phyloP scores from a whole-genome alignment of 148 eudicot genomes.

The Persicaria maculosa region DNA sequence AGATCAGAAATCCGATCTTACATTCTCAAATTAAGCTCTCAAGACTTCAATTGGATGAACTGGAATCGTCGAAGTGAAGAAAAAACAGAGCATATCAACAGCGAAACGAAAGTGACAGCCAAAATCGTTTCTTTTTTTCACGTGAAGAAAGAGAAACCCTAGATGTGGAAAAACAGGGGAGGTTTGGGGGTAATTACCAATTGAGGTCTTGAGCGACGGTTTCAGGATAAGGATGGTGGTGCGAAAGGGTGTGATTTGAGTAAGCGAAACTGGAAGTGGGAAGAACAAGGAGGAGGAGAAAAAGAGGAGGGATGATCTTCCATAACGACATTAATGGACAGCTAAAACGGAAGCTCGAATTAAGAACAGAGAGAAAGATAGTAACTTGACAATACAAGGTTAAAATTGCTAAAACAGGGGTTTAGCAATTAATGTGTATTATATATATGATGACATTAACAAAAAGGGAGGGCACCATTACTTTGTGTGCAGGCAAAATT shows the following conservation, averaged over 20 bases:
- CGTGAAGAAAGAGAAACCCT: not conserved
- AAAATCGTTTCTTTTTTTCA: not conserved
- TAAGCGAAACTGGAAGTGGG: not conserved
- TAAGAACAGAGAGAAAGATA: not conserved
- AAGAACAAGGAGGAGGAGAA: not conserved
- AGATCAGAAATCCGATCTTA: conserved; percentile 13
- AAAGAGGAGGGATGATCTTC: conserved; percentile 5
- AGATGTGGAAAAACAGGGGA: not conserved
- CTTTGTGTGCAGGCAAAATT: conserved; percentile 10
- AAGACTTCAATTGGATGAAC: not conserved
- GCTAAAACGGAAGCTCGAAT: not conserved
- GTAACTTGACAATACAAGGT: not conserved
- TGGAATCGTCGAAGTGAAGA: not conserved
- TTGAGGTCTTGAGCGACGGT: conserved; percentile 59
- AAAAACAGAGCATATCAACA: not conserved
- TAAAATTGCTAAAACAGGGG: not conserved
- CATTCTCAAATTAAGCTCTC: not conserved
- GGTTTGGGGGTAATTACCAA: conserved; percentile 33
- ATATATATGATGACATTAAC: not conserved
- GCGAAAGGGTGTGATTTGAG: conserved; percentile 50
- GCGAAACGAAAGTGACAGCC: not conserved
- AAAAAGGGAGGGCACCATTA: not conserved
- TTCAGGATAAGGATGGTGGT: conserved; percentile 77
- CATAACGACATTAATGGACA: not conserved
- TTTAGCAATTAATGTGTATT: not conserved